Evolutionary conservation across 352 stramenopile species (phyloP).

Genomic region (Blastocystis sp.): DNA sequence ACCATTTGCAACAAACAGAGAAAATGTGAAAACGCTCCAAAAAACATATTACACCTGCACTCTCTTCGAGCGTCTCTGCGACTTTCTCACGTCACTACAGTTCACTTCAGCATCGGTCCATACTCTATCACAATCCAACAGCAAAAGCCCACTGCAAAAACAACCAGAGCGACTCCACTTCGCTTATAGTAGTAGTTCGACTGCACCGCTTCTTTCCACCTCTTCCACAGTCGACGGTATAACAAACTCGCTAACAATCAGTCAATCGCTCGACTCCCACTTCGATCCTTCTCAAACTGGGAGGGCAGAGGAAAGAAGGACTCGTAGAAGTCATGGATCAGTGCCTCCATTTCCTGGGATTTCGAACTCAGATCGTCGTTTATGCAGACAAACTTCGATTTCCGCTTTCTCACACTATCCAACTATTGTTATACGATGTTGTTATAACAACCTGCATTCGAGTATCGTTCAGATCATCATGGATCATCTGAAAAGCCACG

Average conservation of each 20-base stretch:
- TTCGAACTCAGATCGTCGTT: slow-evolving; percentile 89
- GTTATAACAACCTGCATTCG: slow-evolving; percentile 63
- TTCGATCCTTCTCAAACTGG: slow-evolving; percentile 80
- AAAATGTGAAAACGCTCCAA: not conserved
- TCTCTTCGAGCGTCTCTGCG: slow-evolving; percentile 6
- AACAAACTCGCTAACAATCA: not conserved
- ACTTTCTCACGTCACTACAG: not conserved
- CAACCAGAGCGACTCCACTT: not conserved
- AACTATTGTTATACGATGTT: slow-evolving; percentile 71
- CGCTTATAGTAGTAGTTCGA: not conserved
- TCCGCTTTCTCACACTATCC: slow-evolving; percentile 79
- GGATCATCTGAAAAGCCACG: slow-evolving; percentile 90
- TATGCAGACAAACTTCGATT: slow-evolving; percentile 90
- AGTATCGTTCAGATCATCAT: slow-evolving; percentile 81
- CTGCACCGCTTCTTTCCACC: not conserved
- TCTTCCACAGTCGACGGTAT: not conserved
- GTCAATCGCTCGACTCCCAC: not conserved
- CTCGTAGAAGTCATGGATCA: slow-evolving; percentile 82
- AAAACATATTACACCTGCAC: not conserved
- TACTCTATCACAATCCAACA: not conserved
- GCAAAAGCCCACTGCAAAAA: not conserved
- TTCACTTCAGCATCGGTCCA: not conserved
- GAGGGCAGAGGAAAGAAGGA: slow-evolving; percentile 82
- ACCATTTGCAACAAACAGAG: slow-evolving; percentile 5
- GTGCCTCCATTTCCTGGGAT: slow-evolving; percentile 73